Conservation (phyloP, 2,329 filamentous ascomycete species). For the Rutstroemia sp. region DNA sequence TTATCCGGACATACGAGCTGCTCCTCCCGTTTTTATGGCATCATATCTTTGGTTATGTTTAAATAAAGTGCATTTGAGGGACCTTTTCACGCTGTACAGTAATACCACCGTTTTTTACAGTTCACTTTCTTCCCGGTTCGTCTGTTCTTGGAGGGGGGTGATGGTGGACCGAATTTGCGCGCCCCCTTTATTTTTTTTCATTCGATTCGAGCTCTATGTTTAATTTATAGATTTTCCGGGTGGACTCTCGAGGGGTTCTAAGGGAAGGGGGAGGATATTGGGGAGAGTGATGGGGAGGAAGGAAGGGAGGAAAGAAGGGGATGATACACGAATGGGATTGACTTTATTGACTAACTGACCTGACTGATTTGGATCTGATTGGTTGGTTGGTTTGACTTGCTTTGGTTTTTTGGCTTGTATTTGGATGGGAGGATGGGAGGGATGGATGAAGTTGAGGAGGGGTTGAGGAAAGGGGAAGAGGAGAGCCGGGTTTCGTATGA, state of each 20-base stretch:
- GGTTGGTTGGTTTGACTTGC: neutral
- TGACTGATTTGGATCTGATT: constrained; percentile 5
- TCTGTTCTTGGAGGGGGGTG: too few relatives aligned
- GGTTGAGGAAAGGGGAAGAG: neutral
- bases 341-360: constrained; percentile 9
- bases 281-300: neutral
- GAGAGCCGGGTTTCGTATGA: neutral
- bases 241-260: constrained; percentile 1
- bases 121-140: neutral
- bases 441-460: neutral
- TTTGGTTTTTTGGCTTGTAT: constrained; percentile 7
- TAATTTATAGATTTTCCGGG: neutral
- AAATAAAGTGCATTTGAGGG: constrained; percentile 1
- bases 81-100: constrained; percentile 4
- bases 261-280: neutral
- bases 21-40: neutral
- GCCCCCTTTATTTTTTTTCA: neutral
- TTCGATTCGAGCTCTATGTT: neutral
- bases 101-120: constrained; percentile 4
- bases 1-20: neutral
- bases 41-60: neutral
- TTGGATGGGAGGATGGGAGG: constrained; percentile 2
- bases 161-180: too few relatives aligned
- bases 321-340: constrained; percentile 7
- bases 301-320: neutral